Evolutionary conservation across 2,329 filamentous ascomycete genomes (phyloP).

Genomic region (Fusarium sp.): DNA sequence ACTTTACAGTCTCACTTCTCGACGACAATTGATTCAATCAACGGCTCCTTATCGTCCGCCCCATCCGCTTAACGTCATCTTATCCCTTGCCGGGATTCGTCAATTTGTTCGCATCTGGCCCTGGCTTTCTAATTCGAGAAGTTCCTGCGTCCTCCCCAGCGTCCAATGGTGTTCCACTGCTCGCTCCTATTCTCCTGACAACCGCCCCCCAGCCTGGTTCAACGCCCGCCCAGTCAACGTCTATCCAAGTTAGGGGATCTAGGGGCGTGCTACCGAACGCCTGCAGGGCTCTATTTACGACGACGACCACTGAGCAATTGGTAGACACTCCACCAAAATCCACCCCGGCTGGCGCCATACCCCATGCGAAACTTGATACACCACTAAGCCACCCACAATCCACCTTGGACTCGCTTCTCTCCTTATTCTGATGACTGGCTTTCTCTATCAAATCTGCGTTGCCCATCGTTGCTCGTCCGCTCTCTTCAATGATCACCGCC

Average conservation of each 20-base stretch:
- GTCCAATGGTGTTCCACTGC: slow-evolving; percentile 33
- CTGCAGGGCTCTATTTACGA: slow-evolving; percentile 39
- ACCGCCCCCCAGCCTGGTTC: slow-evolving; percentile 17
- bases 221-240: slow-evolving; percentile 8
- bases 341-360: slow-evolving; percentile 40
- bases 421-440: slow-evolving; percentile 58
- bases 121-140: slow-evolving; percentile 25
- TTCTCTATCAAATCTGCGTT: slow-evolving; percentile 59
- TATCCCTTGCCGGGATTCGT: slow-evolving; percentile 39
- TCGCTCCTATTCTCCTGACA: slow-evolving; percentile 29
- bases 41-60: slow-evolving; percentile 38
- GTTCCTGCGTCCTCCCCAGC: slow-evolving; percentile 17
- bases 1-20: slow-evolving; percentile 11
- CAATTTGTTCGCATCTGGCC: slow-evolving; percentile 29
- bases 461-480: slow-evolving; percentile 57
- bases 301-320: slow-evolving; percentile 28
- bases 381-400: slow-evolving; percentile 31
- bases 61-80: slow-evolving; percentile 37
- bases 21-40: slow-evolving; percentile 20
- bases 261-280: slow-evolving; percentile 35
- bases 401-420: slow-evolving; percentile 38
- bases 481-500: slow-evolving; percentile 58
- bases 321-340: slow-evolving; percentile 25
- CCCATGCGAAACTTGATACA: slow-evolving; percentile 42
- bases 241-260: slow-evolving; percentile 33